These are phyloP conservation scores for Kodamaea hsintzibuensis DNA, from an alignment of 805 yeast genomes.

Conservation along the genomic window DNA sequence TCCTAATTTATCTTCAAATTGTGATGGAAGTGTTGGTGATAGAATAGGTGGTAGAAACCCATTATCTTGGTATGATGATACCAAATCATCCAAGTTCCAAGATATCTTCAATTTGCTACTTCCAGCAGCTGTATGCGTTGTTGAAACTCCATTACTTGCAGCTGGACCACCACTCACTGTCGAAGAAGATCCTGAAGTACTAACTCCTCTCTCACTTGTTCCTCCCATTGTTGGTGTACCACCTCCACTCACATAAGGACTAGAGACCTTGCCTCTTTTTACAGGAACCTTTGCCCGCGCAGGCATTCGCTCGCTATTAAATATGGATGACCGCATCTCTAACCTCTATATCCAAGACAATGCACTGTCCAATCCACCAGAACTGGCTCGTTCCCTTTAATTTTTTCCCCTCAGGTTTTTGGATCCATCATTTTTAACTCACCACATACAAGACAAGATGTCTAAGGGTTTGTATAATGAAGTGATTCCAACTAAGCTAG, in stretches of 20 bases:
- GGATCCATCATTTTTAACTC: not conserved
- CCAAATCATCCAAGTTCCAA: slow-evolving; percentile 44
- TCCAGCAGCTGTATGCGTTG: not conserved
- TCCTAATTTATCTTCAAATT: not conserved
- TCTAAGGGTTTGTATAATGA: slow-evolving; percentile 20
- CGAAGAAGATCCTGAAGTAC: not conserved
- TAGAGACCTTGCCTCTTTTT: slow-evolving; percentile 17
- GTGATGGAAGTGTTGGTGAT: slow-evolving; percentile 40
- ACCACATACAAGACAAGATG: not conserved
- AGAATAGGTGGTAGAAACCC: slow-evolving; percentile 39
- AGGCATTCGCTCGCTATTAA: slow-evolving; percentile 18
- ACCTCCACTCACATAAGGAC: slow-evolving; percentile 18
- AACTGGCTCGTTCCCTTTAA: not conserved
- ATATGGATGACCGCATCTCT: slow-evolving; percentile 34
- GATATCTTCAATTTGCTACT: slow-evolving; percentile 9
- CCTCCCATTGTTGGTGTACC: not conserved
- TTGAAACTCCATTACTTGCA: not conserved
- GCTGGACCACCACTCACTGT: not conserved
- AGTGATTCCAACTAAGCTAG: slow-evolving; percentile 19
- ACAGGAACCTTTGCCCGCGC: slow-evolving; percentile 10
- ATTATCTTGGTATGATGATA: slow-evolving; percentile 31
- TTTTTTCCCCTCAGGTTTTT: not conserved
- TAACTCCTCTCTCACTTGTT: not conserved
- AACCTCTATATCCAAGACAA: not conserved
- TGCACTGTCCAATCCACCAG: not conserved